These are phyloP conservation scores for Nicotiana obtusifolia DNA, from an alignment of 257 asterid species.

Conservation along the genomic window DNA sequence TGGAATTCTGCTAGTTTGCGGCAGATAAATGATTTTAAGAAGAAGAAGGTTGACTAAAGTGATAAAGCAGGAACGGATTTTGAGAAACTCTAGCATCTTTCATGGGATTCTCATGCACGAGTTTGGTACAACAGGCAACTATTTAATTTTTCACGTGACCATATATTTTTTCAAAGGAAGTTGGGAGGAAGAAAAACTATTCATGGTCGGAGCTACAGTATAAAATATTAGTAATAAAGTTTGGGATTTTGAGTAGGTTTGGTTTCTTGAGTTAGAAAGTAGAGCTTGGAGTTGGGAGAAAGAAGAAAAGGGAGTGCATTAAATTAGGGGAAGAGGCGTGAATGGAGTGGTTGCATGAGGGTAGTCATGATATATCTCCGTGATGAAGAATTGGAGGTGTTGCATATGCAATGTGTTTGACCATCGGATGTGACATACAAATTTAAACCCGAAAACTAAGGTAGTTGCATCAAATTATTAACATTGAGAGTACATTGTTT, in stretches of 20 bases:
- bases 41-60: not conserved
- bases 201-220: not conserved
- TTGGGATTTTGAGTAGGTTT: not conserved
- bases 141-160: not conserved
- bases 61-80: not conserved
- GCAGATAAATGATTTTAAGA: not conserved
- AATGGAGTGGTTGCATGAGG: not conserved
- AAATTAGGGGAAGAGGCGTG: not conserved
- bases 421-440: not conserved
- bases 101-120: conserved; percentile 8
- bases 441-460: not conserved
- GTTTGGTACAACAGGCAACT: not conserved
- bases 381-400: not conserved
- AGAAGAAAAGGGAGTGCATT: not conserved
- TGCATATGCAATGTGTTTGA: not conserved
- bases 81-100: not conserved
- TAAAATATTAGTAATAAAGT: not conserved
- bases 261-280: not conserved
- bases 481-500: not conserved
- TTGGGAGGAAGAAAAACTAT: not conserved
- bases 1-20: not conserved
- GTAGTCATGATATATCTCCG: not conserved
- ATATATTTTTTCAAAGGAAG: not conserved
- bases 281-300: not conserved
- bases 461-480: not conserved